Conservation (phyloP, 352 stramenopile genomes). For the Blastocystis sp. region DNA sequence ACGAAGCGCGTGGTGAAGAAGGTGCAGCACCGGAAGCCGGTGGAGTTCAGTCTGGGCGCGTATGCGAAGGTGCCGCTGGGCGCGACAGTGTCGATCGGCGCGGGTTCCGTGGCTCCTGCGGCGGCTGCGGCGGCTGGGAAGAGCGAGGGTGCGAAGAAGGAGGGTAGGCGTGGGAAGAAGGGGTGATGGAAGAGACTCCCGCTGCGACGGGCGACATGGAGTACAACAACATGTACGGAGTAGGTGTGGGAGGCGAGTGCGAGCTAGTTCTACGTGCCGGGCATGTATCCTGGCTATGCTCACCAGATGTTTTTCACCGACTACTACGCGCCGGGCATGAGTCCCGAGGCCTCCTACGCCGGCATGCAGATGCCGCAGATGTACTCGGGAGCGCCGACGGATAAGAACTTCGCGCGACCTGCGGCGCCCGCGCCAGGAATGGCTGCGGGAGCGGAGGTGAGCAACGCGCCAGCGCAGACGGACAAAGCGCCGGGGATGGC, state of each 20-base stretch:
- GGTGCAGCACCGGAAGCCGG: slow-evolving; percentile 13
- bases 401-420: slow-evolving; percentile 4
- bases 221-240: slow-evolving; percentile 7
- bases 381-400: not conserved
- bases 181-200: not conserved
- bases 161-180: not conserved
- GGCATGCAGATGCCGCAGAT: not conserved
- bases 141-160: not conserved
- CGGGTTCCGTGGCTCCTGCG: not conserved
- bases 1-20: slow-evolving; percentile 15
- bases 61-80: not conserved
- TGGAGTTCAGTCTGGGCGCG: slow-evolving; percentile 15
- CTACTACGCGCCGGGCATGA: slow-evolving; percentile 1
- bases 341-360: not conserved
- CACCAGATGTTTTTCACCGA: not conserved
- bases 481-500: slow-evolving; percentile 33
- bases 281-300: not conserved
- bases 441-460: not conserved
- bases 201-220: not conserved
- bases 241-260: not conserved
- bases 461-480: not conserved
- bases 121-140: not conserved
- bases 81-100: not conserved
- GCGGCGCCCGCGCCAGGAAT: not conserved
- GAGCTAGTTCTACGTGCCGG: slow-evolving; percentile 7